Percentiles rank a stretch among this genome's conserved stretches.
phyloP scores from a whole-genome alignment of 2,329 filamentous ascomycete species.

The Exserohilum turcica region DNA sequence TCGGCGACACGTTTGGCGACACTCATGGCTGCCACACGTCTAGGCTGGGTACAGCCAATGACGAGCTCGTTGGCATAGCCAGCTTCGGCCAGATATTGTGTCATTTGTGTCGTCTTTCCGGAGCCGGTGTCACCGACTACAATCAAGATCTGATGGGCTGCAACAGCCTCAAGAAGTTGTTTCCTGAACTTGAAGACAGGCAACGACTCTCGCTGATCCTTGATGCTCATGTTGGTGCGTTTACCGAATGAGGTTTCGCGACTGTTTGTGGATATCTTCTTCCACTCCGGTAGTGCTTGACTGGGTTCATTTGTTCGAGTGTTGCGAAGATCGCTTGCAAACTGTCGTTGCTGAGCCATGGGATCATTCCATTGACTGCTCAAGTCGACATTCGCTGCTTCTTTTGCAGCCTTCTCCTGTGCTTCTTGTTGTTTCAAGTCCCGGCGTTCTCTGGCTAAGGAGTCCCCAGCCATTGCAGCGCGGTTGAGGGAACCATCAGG shows the following conservation, averaged over 20 bases:
- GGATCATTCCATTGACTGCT: slow-evolving; percentile 95
- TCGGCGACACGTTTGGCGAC: slow-evolving; percentile 97
- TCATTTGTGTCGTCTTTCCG: slow-evolving; percentile 95
- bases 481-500: slow-evolving; percentile 98
- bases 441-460: slow-evolving; percentile 84
- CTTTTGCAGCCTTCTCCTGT: slow-evolving; percentile 76
- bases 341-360: slow-evolving; percentile 88
- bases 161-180: slow-evolving; percentile 84
- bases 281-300: slow-evolving; percentile 89
- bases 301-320: slow-evolving; percentile 63
- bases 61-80: slow-evolving; percentile 87
- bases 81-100: slow-evolving; percentile 91
- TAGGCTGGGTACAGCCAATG: slow-evolving; percentile 94
- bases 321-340: slow-evolving; percentile 82
- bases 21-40: slow-evolving; percentile 97
- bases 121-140: slow-evolving; percentile 97
- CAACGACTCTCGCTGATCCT: slow-evolving; percentile 87
- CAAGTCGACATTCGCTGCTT: slow-evolving; percentile 78
- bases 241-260: slow-evolving; percentile 84
- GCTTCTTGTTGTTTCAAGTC: slow-evolving; percentile 88
- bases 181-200: slow-evolving; percentile 89
- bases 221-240: slow-evolving; percentile 88
- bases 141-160: slow-evolving; percentile 87
- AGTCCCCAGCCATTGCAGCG: slow-evolving; percentile 90
- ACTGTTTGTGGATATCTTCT: slow-evolving; percentile 76